Base-by-base conservation (phyloP, 177 flowering plant species). In the Telopea speciosissima region DNA sequence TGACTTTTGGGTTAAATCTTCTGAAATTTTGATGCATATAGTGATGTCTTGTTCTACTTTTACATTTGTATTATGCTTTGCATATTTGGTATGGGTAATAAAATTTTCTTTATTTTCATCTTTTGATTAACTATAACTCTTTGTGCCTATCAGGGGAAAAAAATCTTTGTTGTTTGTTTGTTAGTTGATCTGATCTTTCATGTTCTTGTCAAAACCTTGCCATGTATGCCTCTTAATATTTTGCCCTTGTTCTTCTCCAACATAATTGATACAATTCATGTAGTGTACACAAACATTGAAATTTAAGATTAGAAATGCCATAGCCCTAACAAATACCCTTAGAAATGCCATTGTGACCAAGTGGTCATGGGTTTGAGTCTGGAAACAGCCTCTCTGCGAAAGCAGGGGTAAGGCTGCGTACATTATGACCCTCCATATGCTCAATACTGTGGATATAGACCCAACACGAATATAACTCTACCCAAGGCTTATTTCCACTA, bases 181-280 rank as follows among this genome's bases (percentile, higher is more conserved):
- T 26, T 62, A 16, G 21, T 62, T 62, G 36, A 62, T 62, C n/a
- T 62, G 64, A 62, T 25, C 64, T 11, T 17, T 62, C 64, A 54
- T 62, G 24, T 62, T 25, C 31, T 62, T 62, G 33, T 24, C 33
- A 25, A 62, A 62, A 22, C 33, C 33, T 54, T 54, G 49, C 49
- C 14, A 44, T 3, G 49, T 44, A 8, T 13, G 8, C 14, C 13
- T 44, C 49, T 44, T 1, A 16, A 54, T 54, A 2, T 54, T 54
- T 49, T 49, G 16, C 19, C 9, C 56, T 2, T 11, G 7, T 1
- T 49, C 5, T 8, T 44, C 49, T 17, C 2, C n/a, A 12, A 11
- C 2, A 16, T 11, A 21, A 21, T 16, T 54, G 5, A 17, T 54
- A 17, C 1, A 5, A 17, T 54, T 54, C 59, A 54, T 54, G 21